Evolutionary conservation across 805 yeast genomes (phyloP).

Genomic region (Dipodascus geniculatus): DNA sequence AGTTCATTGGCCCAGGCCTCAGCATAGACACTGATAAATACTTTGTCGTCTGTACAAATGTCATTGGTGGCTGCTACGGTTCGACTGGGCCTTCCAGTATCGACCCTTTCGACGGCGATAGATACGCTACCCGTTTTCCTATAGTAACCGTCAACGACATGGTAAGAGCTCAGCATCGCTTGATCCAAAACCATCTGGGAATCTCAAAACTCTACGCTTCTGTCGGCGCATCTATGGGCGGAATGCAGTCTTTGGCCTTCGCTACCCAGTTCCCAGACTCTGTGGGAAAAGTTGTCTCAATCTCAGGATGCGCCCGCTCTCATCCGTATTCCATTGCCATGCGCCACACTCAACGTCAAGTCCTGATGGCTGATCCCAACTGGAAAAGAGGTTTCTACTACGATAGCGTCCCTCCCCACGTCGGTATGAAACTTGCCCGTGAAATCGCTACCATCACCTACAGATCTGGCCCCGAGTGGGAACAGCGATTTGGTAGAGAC

Average conservation of each 20-base stretch:
- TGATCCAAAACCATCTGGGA: constrained; percentile 51
- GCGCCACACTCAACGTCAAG: constrained; percentile 88
- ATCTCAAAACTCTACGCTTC: constrained; percentile 60
- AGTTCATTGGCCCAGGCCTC: constrained; percentile 72
- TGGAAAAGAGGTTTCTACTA: constrained; percentile 90
- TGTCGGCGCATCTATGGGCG: constrained; percentile 94
- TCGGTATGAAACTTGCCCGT: constrained; percentile 88
- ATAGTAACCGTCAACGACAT: constrained; percentile 77
- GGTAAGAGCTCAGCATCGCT: constrained; percentile 76
- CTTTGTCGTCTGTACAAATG: constrained; percentile 82
- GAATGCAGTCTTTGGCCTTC: constrained; percentile 90
- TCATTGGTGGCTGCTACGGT: constrained; percentile 90
- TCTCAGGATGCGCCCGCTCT: constrained; percentile 86
- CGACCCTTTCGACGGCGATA: constrained; percentile 54
- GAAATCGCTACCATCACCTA: constrained; percentile 92
- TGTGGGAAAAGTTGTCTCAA: constrained; percentile 64
- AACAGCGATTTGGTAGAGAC: constrained; percentile 77
- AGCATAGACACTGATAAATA: constrained; percentile 72
- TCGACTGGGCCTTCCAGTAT: constrained; percentile 83
- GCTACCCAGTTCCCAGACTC: constrained; percentile 72
- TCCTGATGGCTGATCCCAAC: constrained; percentile 85
- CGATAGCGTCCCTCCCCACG: constrained; percentile 72
- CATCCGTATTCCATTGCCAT: constrained; percentile 92
- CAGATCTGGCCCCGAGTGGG: constrained; percentile 97
- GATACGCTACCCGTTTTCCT: constrained; percentile 83